Evolutionary conservation across 495 filamentous ascomycete genomes (phyloP).

Genomic region (Trichoderma gamsii): DNA sequence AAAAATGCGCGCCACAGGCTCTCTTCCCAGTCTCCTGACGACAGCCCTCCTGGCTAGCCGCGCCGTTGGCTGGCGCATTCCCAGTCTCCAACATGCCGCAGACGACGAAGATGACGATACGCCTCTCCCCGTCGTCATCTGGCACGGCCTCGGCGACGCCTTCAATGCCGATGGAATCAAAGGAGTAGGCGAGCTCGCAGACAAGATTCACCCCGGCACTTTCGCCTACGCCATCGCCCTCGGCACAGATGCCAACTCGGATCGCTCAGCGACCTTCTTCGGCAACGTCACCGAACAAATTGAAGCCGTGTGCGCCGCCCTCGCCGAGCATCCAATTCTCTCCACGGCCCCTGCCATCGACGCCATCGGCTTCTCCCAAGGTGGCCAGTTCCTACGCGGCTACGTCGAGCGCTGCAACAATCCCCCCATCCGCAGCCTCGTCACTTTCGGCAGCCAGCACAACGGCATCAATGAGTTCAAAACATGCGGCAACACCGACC

Average conservation of each 20-base stretch:
- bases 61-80: background rate
- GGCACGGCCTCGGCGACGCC: conserved; percentile 73
- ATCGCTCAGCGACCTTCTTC: conserved; percentile 80
- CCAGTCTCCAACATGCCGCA: background rate
- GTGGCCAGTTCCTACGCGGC: conserved; percentile 91
- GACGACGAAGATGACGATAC: conserved; percentile 43
- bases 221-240: conserved; percentile 77
- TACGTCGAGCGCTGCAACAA: conserved; percentile 86
- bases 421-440: conserved; percentile 71
- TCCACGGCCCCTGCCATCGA: conserved; percentile 76
- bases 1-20: background rate
- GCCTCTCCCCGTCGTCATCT: conserved; percentile 82
- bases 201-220: conserved; percentile 71
- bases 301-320: conserved; percentile 68
- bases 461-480: conserved; percentile 84
- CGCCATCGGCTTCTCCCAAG: conserved; percentile 90
- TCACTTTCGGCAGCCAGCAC: conserved; percentile 91
- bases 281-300: conserved; percentile 84
- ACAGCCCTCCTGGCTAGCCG: background rate
- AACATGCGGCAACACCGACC: conserved; percentile 58
- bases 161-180: conserved; percentile 70
- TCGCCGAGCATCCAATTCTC: conserved; percentile 70
- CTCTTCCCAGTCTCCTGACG: background rate
- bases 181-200: conserved; percentile 58
- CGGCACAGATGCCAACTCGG: conserved; percentile 54